Percentiles rank a stretch among this genome's conserved stretches.
Evolutionary conservation across 2,329 filamentous ascomycete genomes (phyloP).

Genomic region (Tolypocladium pustulatum): DNA sequence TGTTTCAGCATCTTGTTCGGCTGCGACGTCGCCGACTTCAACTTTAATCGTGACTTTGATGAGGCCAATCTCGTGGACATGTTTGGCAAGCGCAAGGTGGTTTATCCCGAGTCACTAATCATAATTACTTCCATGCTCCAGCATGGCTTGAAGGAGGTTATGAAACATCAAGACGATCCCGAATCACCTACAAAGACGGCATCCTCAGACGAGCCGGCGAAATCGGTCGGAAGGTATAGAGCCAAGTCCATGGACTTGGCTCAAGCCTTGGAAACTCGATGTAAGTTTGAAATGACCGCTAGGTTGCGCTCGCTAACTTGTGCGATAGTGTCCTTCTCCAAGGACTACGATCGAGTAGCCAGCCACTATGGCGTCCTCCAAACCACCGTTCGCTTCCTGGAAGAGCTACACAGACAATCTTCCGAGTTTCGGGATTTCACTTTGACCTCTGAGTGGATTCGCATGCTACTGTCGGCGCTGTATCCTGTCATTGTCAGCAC

Average conservation of each 20-base stretch:
- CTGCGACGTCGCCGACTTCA: slow-evolving; percentile 63
- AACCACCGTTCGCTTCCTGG: slow-evolving; percentile 68
- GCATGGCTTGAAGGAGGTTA: slow-evolving; percentile 63
- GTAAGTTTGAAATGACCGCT: slow-evolving; percentile 25
- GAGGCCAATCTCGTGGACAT: slow-evolving; percentile 62
- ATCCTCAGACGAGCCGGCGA: slow-evolving; percentile 3
- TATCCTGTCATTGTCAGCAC: slow-evolving; percentile 85
- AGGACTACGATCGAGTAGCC: slow-evolving; percentile 35
- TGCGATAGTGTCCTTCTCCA: slow-evolving; percentile 13
- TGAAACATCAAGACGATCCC: slow-evolving; percentile 50
- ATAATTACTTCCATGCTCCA: slow-evolving; percentile 83
- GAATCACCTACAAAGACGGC: slow-evolving; percentile 35
- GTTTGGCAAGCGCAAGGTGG: slow-evolving; percentile 59
- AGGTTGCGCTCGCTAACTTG: slow-evolving; percentile 6
- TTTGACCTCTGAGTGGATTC: slow-evolving; percentile 67
- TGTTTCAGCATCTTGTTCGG: slow-evolving; percentile 86
- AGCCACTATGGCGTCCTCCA: slow-evolving; percentile 56
- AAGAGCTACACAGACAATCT: slow-evolving; percentile 69
- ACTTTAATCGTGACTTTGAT: slow-evolving; percentile 65
- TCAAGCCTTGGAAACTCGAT: slow-evolving; percentile 44
- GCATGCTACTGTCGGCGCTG: slow-evolving; percentile 66
- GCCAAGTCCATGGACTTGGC: slow-evolving; percentile 58
- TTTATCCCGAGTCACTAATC: slow-evolving; percentile 66
- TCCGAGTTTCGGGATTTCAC: slow-evolving; percentile 74
- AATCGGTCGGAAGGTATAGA: slow-evolving; percentile 22